Base-by-base conservation (phyloP, 331 rosid species). In the Prunus yedoensis region DNA sequence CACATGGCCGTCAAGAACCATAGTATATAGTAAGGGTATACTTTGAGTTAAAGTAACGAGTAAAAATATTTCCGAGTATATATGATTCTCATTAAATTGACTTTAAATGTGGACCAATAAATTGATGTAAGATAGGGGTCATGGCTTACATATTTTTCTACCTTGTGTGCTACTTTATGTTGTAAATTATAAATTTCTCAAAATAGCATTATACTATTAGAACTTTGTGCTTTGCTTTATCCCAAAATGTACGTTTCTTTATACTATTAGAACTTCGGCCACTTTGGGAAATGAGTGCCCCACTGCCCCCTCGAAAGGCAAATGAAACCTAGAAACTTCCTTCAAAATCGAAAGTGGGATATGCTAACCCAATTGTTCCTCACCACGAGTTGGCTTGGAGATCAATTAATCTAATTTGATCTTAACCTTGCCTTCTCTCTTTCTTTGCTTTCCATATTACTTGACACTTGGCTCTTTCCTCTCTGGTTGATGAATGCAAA, bases 211-310 rank as follows among this genome's bases (percentile, higher is more conserved):
- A 47, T 71, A 86, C 68, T 74, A 45, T 15, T 32, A 18, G 50
- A 67, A 12, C 45, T 30, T 75, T 68, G 73, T 63, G 79, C 59
- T 16, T 50, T 15, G 66, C 12, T 10, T 62, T 32, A 23, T 56
- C 32, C 58, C 35, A 73, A 76, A 73, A 58, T 73, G 70, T 60
- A 59, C 65, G 71, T 62, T 18, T 30, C 70, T 71, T 66, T 78
- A 66, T 78, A 32, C 28, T 32, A 83, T 6, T 38, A 6, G 43
- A 38, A 38, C 43, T 38, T 38, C 1, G 35, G 38, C 82, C 85
- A 84, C 92, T 86, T 79, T 0, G 15, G 83, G 83, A 81, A 83
- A 83, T 73, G 79, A 82, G 78, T 71, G 64, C 68, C 68, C 8
- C 68, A 32, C 15, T 30, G 13, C 7, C 67, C 67, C 67, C 46